Conservation (phyloP, 2,329 filamentous ascomycete genomes). For the Cadophora luteo-olivacea region DNA sequence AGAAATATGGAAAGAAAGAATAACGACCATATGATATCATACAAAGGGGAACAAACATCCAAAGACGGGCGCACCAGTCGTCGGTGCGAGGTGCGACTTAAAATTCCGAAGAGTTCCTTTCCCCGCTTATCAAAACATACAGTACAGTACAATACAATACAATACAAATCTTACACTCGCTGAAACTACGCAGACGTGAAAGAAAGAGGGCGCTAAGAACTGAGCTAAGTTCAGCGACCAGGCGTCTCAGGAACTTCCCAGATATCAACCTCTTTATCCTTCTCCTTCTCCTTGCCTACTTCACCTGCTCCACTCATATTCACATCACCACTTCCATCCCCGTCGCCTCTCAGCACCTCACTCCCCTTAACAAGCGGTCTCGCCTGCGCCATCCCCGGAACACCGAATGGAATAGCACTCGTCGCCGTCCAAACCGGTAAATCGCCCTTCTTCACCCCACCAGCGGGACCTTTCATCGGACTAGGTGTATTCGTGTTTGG, state of each 20-base stretch:
- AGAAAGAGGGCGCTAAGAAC: neutral
- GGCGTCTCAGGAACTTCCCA: slow-evolving; percentile 48
- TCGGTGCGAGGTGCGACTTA: too few species aligned
- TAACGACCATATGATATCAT: neutral
- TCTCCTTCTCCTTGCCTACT: slow-evolving; percentile 20
- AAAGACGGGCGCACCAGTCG: too few species aligned
- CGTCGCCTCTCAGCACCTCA: neutral
- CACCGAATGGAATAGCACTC: slow-evolving; percentile 42
- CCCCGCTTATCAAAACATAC: neutral
- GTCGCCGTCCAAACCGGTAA: slow-evolving; percentile 44
- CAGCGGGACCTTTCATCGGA: slow-evolving; percentile 35
- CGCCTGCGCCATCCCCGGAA: slow-evolving; percentile 1
- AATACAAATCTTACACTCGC: slow-evolving; percentile 3
- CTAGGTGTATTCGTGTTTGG: slow-evolving; percentile 49
- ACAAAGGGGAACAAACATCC: neutral
- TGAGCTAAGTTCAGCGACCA: neutral
- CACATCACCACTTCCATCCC: neutral
- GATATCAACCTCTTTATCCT: slow-evolving; percentile 33
- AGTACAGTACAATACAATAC: neutral
- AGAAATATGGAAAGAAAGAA: neutral
- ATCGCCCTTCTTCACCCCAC: slow-evolving; percentile 19
- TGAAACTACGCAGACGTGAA: neutral
- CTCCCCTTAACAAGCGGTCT: neutral
- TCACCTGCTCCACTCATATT: slow-evolving; percentile 22
- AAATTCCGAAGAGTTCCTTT: neutral